These are phyloP conservation scores for Clitoria ternatea DNA, from an alignment of 306 rosid species.

Conservation along the genomic window DNA sequence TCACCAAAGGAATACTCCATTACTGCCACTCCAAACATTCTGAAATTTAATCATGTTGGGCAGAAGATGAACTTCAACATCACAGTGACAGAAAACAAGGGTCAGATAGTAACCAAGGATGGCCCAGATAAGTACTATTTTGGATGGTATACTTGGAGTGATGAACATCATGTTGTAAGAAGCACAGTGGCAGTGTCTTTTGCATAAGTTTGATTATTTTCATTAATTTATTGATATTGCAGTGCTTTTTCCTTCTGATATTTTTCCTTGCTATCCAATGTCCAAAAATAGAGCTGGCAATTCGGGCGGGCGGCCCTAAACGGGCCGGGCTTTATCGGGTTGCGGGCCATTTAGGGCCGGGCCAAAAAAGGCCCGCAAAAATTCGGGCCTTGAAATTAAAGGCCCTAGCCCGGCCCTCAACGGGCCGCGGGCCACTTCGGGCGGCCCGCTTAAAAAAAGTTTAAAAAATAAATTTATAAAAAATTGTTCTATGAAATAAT, in stretches of 20 bases:
- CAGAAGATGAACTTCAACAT: slow-evolving; percentile 56
- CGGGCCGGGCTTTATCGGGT: no score
- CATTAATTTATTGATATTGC: not conserved
- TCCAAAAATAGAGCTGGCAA: no score
- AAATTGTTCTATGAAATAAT: no score
- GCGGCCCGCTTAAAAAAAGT: no score
- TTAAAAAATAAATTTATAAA: no score
- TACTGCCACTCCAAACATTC: slow-evolving; percentile 50
- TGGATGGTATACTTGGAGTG: slow-evolving; percentile 77
- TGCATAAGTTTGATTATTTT: slow-evolving; percentile 1
- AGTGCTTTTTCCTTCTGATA: not conserved
- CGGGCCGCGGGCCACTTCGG: no score
- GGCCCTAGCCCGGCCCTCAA: no score
- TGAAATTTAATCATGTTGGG: slow-evolving; percentile 54
- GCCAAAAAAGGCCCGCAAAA: no score
- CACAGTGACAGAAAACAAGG: slow-evolving; percentile 40
- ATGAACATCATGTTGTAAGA: slow-evolving; percentile 40
- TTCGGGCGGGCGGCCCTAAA: no score
- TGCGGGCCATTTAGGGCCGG: no score
- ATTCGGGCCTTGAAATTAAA: no score
- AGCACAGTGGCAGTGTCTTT: slow-evolving; percentile 79
- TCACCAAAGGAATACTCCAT: slow-evolving; percentile 52
- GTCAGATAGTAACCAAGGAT: not conserved
- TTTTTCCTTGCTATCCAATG: not conserved
- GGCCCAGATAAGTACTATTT: slow-evolving; percentile 42